A percentile compares a stretch with the other conserved stretches of the same genome.
Evolutionary conservation across 2,329 filamentous ascomycete species (phyloP).

Genomic region (Microcyclospora tardicrescens): DNA sequence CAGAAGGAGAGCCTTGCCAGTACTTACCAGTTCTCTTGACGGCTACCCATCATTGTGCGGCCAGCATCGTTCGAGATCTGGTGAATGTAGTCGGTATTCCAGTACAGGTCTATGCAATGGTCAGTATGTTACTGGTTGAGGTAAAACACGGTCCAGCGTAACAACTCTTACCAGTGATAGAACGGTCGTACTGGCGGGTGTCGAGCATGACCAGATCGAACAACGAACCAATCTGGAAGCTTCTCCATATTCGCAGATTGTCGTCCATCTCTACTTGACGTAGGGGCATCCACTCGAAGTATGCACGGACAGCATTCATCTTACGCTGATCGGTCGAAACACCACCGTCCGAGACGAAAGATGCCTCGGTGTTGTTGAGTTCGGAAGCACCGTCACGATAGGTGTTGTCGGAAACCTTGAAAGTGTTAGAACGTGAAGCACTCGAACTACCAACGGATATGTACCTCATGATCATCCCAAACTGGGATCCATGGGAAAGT

Average conservation of each 20-base stretch:
- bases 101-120: constrained; percentile 4
- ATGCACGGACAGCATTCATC: constrained; percentile 58
- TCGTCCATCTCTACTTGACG: constrained; percentile 56
- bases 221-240: constrained; percentile 52
- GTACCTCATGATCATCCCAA: constrained; percentile 45
- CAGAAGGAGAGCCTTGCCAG: no score
- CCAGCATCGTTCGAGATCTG: constrained; percentile 54
- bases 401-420: constrained; percentile 52
- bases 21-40: constrained; percentile 54
- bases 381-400: constrained; percentile 49
- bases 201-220: constrained; percentile 58
- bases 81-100: constrained; percentile 21
- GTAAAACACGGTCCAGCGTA: no score
- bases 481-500: constrained; percentile 50
- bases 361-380: constrained; percentile 54
- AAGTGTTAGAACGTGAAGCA: constrained; percentile 33
- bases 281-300: constrained; percentile 50
- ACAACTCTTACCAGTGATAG: constrained; percentile 38
- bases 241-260: constrained; percentile 55
- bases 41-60: constrained; percentile 56
- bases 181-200: constrained; percentile 55
- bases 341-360: constrained; percentile 43
- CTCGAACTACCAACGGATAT: not conserved
- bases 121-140: no score
- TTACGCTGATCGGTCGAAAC: constrained; percentile 61